phyloP scores from a whole-genome alignment of 73 alveolate species.

The Stentor roeselii region DNA sequence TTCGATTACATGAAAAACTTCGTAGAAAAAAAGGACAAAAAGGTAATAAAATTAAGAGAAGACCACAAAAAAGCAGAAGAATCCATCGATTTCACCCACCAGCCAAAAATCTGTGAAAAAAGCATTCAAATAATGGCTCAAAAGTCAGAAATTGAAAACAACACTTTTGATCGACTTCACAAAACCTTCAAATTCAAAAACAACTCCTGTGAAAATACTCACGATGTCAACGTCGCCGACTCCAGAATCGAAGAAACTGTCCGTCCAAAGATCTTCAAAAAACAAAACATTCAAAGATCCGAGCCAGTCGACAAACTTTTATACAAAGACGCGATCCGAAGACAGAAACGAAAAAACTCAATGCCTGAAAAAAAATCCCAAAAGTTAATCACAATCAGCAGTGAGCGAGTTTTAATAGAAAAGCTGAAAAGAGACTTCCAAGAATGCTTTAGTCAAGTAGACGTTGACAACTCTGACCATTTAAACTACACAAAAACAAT shows the following conservation, averaged over 20 bases:
- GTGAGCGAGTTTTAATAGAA: constrained; percentile 1
- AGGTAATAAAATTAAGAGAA: not conserved
- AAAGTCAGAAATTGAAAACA: not conserved
- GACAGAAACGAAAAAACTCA: not conserved
- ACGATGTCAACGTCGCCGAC: not conserved
- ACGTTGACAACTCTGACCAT: not conserved
- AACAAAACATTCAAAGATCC: not conserved
- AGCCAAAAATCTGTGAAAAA: constrained; percentile 10
- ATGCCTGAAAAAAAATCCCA: not conserved
- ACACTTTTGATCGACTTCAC: not conserved
- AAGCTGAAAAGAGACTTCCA: not conserved
- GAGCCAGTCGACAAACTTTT: not conserved
- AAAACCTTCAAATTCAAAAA: not conserved
- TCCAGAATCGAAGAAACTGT: not conserved
- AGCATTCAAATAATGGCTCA: not conserved
- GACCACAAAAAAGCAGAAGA: not conserved
- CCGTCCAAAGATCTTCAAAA: not conserved
- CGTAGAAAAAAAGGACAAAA: not conserved
- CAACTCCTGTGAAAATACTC: not conserved
- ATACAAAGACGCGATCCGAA: not conserved
- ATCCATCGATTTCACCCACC: not conserved
- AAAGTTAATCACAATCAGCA: not conserved
- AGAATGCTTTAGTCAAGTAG: not conserved
- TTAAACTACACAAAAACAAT: not conserved
- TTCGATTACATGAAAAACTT: not conserved